Evolutionary conservation across 2,329 filamentous ascomycete genomes (phyloP), one percentile per base, ranked within the genome.

Genomic region (Cytospora leucostoma): DNA sequence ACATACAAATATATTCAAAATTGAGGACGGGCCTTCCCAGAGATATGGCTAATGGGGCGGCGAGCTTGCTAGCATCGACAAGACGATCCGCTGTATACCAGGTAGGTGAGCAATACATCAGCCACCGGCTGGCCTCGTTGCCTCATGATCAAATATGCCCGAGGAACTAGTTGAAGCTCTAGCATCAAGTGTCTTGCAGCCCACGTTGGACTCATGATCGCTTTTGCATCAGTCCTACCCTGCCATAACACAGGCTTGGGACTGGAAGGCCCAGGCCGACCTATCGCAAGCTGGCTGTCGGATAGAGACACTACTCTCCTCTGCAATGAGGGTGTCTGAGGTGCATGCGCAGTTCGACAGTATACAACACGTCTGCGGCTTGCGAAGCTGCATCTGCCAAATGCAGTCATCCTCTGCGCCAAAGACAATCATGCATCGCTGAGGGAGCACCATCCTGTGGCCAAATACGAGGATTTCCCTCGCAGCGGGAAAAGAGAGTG

Each of bases 401-500:
- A 55, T 61, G 51, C 51, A 61, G 40, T 51, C 38, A 61, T 53
- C 40, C 27, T 19, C 37, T 15, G 52, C 51, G 32, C 50, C 38
- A 47, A 17, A 53, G 12, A 27, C 60, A 33, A 7, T 21, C n/a
- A 13, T 15, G 2, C 13, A 37, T 44, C 15, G 37, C 51, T 34
- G 38, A 60, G 47, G 35, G 56, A 49, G 49, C 51, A 32, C 17
- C 17, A 54, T 54, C 32, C 51, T 38, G 56, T 33, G 15, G 52
- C 64, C 32, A 19, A 60, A 65, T 58, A 65, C 61, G 64, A 65
- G 61, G 56, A 53, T 40, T 13, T 34, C 33, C 21, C 47, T 55
- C 51, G 51, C 54, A 35, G 19, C 58, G 55, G 21, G n/a, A 55
- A 47, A 54, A 33, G 44, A 12, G 15, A 32, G 53, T 15, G 32